Percentiles rank a stretch among this genome's conserved stretches.
phyloP scores from a whole-genome alignment of 176 grass and related monocot genomes.

The Saccharum spontaneum region DNA sequence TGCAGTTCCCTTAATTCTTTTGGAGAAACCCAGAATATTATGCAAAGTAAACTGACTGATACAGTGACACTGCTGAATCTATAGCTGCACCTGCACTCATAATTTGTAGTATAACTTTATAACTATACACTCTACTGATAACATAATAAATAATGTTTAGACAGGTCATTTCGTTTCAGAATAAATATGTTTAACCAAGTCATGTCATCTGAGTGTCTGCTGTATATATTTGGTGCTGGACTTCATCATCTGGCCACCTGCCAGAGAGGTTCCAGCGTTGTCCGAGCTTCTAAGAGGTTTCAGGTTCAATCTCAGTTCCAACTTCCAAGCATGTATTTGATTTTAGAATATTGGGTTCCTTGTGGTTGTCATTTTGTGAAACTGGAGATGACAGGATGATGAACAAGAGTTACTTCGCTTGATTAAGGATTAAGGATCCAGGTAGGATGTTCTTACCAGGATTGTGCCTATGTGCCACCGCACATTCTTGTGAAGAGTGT shows the following conservation, averaged over 20 bases:
- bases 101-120: neutral
- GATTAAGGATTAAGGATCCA: neutral
- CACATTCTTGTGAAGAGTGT: neutral
- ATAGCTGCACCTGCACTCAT: neutral
- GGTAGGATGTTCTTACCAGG: neutral
- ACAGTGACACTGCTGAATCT: neutral
- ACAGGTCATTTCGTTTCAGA: neutral
- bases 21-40: neutral
- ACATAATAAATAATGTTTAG: neutral
- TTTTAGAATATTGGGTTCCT: conserved; percentile 6
- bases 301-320: neutral
- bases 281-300: conserved; percentile 33
- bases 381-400: neutral
- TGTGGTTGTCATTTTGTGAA: neutral
- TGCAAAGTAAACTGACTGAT: neutral
- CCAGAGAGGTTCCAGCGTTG: conserved; percentile 15
- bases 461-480: neutral
- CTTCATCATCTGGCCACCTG: conserved; percentile 38
- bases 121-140: neutral
- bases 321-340: neutral
- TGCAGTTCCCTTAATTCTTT: neutral
- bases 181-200: neutral
- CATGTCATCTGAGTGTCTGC: neutral
- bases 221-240: conserved; percentile 45
- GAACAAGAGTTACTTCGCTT: conserved; percentile 8